phyloP scores from a whole-genome alignment of 495 filamentous ascomycete species.

The Cudoniella acicularis region DNA sequence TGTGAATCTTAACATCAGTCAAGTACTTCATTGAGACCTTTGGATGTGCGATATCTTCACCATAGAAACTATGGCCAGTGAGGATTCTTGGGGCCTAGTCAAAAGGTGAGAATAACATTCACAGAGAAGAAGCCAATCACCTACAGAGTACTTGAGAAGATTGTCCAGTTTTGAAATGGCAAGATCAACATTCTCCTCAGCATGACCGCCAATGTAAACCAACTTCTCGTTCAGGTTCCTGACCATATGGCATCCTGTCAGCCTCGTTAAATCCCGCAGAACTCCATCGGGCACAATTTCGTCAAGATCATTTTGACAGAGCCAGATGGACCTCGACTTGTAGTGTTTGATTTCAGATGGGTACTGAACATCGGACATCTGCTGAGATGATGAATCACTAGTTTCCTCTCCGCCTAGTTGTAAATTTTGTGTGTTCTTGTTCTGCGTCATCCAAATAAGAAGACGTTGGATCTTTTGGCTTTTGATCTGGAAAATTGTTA shows the following conservation, averaged over 20 bases:
- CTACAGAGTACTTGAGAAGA: constrained; percentile 34
- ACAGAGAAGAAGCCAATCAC: not conserved
- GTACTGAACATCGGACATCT: not conserved
- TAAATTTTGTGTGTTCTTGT: not conserved
- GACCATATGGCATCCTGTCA: constrained; percentile 28
- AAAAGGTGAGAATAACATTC: not conserved
- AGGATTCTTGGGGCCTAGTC: not conserved
- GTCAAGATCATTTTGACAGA: not conserved
- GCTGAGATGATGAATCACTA: not conserved
- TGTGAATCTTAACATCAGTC: constrained; percentile 7
- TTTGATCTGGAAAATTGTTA: constrained; percentile 6
- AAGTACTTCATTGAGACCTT: constrained; percentile 32
- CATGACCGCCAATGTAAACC: constrained; percentile 34
- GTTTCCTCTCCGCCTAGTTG: not conserved
- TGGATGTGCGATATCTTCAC: constrained; percentile 30
- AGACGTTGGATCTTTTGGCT: constrained; percentile 15
- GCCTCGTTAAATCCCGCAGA: constrained; percentile 20
- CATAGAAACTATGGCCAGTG: constrained; percentile 32
- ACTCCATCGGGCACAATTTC: constrained; percentile 19
- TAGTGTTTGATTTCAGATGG: constrained; percentile 5
- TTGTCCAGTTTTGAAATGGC: constrained; percentile 34
- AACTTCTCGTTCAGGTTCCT: constrained; percentile 17
- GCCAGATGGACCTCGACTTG: constrained; percentile 12
- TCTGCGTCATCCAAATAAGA: not conserved
- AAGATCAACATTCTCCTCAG: constrained; percentile 14